These are phyloP conservation scores for Cinnamomum micranthum DNA, from an alignment of 164 flowering plant species.

Conservation along the genomic window DNA sequence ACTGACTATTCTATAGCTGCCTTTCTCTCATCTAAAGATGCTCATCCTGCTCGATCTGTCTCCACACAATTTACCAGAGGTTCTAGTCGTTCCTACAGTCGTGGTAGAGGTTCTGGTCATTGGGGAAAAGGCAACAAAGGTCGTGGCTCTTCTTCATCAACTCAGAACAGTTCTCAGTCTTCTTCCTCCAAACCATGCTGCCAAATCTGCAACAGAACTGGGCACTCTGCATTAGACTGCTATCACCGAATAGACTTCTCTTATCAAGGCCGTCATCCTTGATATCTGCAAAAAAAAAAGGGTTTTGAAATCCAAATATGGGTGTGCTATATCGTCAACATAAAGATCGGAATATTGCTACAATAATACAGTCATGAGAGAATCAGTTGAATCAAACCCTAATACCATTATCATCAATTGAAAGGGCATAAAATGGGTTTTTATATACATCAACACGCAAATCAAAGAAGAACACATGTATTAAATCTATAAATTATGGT, in stretches of 20 bases:
- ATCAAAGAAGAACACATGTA: too few species aligned
- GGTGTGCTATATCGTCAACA: too few species aligned
- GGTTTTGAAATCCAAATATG: too few species aligned
- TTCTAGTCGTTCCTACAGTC: neutral
- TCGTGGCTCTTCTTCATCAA: neutral
- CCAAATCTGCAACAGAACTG: neutral
- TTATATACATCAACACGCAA: too few species aligned
- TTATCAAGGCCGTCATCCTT: neutral
- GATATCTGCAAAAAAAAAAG: too few species aligned
- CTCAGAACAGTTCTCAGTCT: neutral
- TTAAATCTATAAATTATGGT: too few species aligned
- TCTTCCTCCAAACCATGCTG: too few species aligned
- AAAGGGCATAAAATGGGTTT: too few species aligned
- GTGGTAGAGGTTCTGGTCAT: neutral
- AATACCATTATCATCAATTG: too few species aligned
- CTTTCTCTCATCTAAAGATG: neutral
- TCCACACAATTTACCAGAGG: neutral
- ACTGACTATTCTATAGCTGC: neutral
- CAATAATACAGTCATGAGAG: too few species aligned
- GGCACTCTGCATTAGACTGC: neutral
- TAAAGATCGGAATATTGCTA: too few species aligned
- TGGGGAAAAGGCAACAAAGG: neutral
- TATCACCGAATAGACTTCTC: neutral
- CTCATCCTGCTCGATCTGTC: neutral
- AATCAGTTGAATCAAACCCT: too few species aligned